Conservation (phyloP, 1,139 yeast genomes). For the Geotrichum bryndzae region DNA sequence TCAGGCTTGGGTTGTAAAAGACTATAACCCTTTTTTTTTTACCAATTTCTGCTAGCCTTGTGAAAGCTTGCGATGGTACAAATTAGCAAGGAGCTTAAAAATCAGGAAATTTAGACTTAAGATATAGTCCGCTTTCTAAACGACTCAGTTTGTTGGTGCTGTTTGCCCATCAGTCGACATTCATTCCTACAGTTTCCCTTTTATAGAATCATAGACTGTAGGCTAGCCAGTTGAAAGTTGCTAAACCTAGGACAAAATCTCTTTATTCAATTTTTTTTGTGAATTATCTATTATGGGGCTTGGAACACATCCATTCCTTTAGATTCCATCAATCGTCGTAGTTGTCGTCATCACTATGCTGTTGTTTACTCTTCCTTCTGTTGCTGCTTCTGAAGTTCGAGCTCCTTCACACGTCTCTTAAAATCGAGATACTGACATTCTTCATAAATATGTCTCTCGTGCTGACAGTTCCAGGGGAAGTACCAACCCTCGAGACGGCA, state of each 20-base stretch:
- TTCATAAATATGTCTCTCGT: constrained; percentile 79
- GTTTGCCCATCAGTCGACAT: background rate
- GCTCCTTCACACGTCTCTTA: constrained; percentile 72
- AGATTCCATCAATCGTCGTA: background rate
- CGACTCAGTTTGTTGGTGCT: background rate
- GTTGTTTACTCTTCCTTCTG: constrained; percentile 2
- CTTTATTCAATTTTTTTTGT: constrained; percentile 1
- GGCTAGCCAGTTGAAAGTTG: background rate
- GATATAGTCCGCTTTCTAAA: background rate
- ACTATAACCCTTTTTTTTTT: too few relatives aligned
- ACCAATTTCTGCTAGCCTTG: background rate
- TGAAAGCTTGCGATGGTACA: too few relatives aligned
- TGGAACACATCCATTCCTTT: background rate
- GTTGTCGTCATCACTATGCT: background rate
- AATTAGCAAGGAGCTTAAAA: too few relatives aligned
- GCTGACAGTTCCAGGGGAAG: constrained; percentile 67
- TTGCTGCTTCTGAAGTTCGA: constrained; percentile 46
- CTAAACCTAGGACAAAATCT: background rate
- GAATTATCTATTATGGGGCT: background rate
- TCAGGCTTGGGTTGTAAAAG: too few relatives aligned
- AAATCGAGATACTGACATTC: constrained; percentile 81
- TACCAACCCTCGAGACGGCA: constrained; percentile 51
- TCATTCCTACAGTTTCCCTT: background rate
- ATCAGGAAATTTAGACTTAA: background rate
- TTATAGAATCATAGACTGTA: background rate